Evolutionary conservation across 2,329 filamentous ascomycete species (phyloP).

Genomic region (Aspergillus calidoustus): DNA sequence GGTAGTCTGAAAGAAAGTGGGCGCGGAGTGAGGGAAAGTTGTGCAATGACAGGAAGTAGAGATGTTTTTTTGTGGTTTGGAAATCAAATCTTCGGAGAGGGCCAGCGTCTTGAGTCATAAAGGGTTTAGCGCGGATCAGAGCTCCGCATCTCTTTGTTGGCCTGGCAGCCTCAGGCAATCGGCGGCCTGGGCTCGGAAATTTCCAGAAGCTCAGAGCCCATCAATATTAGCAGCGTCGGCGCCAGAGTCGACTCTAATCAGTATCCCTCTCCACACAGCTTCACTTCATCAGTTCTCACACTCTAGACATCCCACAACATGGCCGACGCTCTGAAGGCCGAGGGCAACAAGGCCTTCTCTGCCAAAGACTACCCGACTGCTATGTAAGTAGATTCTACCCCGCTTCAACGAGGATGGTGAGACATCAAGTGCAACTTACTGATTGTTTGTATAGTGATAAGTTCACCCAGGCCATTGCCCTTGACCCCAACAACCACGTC

Average conservation of each 20-base stretch:
- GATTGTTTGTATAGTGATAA: conserved; percentile 68
- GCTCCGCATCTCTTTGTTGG: conserved; percentile 17
- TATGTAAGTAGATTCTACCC: conserved; percentile 73
- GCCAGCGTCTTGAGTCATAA: conserved; percentile 11
- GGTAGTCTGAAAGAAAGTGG: neutral
- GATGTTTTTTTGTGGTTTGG: conserved; percentile 37
- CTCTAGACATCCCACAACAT: conserved; percentile 46
- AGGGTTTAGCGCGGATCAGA: conserved; percentile 25
- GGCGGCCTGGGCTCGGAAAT: conserved; percentile 41
- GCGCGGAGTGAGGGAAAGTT: conserved; percentile 3
- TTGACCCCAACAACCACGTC: conserved; percentile 90
- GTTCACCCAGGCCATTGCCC: conserved; percentile 88
- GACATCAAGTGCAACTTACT: conserved; percentile 2
- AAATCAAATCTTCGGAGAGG: neutral
- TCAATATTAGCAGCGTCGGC: conserved; percentile 26
- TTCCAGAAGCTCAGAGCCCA: conserved; percentile 49
- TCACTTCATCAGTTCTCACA: conserved; percentile 1
- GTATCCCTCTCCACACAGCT: conserved; percentile 12
- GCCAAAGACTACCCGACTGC: conserved; percentile 96
- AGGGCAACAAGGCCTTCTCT: conserved; percentile 98
- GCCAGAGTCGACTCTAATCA: conserved; percentile 17
- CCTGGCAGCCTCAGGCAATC: conserved; percentile 32
- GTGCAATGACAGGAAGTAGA: conserved; percentile 16
- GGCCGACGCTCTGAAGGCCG: conserved; percentile 87
- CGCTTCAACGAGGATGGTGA: conserved; percentile 18